phyloP scores from a whole-genome alignment of 2,329 filamentous ascomycete genomes.

The Fusarium globosum region DNA sequence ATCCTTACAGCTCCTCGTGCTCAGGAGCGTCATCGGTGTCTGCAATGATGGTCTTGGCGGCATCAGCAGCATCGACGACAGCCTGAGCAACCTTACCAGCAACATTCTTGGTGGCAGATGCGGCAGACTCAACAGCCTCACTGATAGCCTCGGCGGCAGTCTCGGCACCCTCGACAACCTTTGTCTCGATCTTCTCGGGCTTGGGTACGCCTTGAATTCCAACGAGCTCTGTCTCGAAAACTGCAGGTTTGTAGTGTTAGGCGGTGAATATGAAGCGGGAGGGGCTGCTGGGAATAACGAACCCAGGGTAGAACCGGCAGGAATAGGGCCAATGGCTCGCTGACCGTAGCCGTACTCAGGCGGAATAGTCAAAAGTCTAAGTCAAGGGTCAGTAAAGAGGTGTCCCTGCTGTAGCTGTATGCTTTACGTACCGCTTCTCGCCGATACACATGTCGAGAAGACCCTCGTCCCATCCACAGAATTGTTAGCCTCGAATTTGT shows the following conservation, averaged over 20 bases:
- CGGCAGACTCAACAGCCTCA: conserved; percentile 54
- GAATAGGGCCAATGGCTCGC: conserved; percentile 82
- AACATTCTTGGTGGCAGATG: conserved; percentile 52
- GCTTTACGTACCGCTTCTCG: conserved; percentile 74
- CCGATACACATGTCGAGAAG: conserved; percentile 95
- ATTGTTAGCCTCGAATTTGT: conserved; percentile 33
- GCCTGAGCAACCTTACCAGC: conserved; percentile 60
- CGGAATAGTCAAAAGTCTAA: conserved; percentile 85
- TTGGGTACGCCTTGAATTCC: conserved; percentile 78
- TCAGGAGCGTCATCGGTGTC: conserved; percentile 67
- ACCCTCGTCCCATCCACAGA: conserved; percentile 84
- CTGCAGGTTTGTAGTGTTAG: conserved; percentile 52
- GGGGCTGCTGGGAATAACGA: conserved; percentile 47
- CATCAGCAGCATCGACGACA: conserved; percentile 61
- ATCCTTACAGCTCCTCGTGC: conserved; percentile 68
- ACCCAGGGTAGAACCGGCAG: conserved; percentile 81
- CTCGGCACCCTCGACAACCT: conserved; percentile 43
- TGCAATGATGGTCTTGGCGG: conserved; percentile 62
- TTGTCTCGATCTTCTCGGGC: conserved; percentile 51
- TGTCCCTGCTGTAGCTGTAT: not conserved
- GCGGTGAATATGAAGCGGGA: conserved; percentile 7
- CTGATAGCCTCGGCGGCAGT: conserved; percentile 42
- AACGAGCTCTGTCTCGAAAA: conserved; percentile 93
- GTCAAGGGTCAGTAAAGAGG: conserved; percentile 23
- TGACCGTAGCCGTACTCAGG: conserved; percentile 86